These are phyloP conservation scores for Coelastrella sp. DNA, from an alignment of 139 green algal genomes.

Conservation along the genomic window DNA sequence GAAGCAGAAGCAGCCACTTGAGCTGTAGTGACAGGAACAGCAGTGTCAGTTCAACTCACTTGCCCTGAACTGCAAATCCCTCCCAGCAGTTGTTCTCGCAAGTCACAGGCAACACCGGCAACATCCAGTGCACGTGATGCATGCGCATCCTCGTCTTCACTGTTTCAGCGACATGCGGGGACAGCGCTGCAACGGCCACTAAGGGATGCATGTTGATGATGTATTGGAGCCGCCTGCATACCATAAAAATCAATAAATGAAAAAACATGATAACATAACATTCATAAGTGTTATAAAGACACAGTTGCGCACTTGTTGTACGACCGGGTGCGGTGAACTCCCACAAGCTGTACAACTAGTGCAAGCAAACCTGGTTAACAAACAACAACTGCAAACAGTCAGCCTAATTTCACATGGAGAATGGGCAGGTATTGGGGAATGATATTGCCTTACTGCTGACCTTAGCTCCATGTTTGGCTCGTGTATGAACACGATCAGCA, in stretches of 20 bases:
- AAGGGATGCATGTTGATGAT: constrained; percentile 48
- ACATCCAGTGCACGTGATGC: constrained; percentile 45
- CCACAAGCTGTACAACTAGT: too few relatives aligned
- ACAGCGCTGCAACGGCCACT: constrained; percentile 2
- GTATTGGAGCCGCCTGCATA: constrained; percentile 43
- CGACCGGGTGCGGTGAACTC: too few relatives aligned
- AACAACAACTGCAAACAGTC: too few relatives aligned
- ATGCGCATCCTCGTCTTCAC: background rate
- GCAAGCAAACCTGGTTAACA: too few relatives aligned
- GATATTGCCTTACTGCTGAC: background rate
- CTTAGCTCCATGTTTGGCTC: constrained; percentile 45
- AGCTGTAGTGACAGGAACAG: background rate
- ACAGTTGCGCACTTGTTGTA: too few relatives aligned
- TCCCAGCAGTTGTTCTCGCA: constrained; percentile 43
- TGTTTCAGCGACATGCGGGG: constrained; percentile 34
- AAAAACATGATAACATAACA: too few relatives aligned
- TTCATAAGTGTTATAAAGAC: too few relatives aligned
- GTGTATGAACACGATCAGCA: constrained; percentile 49
- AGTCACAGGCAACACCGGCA: background rate
- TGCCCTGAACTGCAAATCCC: constrained; percentile 50
- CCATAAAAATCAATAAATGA: too few relatives aligned
- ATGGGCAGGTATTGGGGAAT: too few relatives aligned
- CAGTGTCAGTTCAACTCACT: constrained; percentile 23
- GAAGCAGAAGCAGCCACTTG: background rate
- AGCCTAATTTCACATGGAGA: background rate